A percentile compares a stretch with the other conserved stretches of the same genome.
phyloP scores from a whole-genome alignment of 768 basidiomycete species.

The Kwoniella dendrophila region DNA sequence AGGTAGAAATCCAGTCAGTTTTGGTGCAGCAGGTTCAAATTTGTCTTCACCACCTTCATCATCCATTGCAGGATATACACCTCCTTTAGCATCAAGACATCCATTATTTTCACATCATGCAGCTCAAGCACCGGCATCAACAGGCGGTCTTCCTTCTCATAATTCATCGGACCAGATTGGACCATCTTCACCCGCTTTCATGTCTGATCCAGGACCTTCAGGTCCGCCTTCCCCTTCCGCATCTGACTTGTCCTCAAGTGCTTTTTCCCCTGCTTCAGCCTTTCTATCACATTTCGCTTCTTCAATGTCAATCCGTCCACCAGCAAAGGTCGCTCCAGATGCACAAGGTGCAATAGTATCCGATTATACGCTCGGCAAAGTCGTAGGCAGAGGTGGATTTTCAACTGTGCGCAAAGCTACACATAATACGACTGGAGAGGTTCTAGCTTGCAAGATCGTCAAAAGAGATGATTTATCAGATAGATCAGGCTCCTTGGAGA shows the following conservation, averaged over 20 bases:
- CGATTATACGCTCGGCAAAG: conserved; percentile 73
- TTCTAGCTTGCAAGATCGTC: conserved; percentile 83
- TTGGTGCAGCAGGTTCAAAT: conserved; percentile 37
- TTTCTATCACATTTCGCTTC: conserved; percentile 53
- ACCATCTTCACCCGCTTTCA: conserved; percentile 18
- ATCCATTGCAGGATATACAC: conserved; percentile 18
- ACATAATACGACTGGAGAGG: conserved; percentile 65
- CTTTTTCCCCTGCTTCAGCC: conserved; percentile 55
- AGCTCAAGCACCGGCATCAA: conserved; percentile 13
- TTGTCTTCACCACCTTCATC: conserved; percentile 20
- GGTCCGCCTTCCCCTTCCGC: conserved; percentile 44
- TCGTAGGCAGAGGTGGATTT: conserved; percentile 79
- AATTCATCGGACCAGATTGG: conserved; percentile 14
- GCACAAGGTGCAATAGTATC: conserved; percentile 69
- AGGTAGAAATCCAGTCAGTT: conserved; percentile 25
- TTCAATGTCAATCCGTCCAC: conserved; percentile 24
- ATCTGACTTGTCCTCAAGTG: conserved; percentile 31
- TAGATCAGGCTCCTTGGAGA: conserved; percentile 53
- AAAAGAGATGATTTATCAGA: conserved; percentile 55
- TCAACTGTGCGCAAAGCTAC: conserved; percentile 75
- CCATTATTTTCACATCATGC: conserved; percentile 53
- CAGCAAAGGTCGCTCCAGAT: conserved; percentile 57
- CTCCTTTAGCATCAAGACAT: conserved; percentile 46
- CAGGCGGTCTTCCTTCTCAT: conserved; percentile 16
- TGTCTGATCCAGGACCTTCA: conserved; percentile 37